phyloP scores from a whole-genome alignment of 495 filamentous ascomycete genomes.

The Podospora pseudocomata region DNA sequence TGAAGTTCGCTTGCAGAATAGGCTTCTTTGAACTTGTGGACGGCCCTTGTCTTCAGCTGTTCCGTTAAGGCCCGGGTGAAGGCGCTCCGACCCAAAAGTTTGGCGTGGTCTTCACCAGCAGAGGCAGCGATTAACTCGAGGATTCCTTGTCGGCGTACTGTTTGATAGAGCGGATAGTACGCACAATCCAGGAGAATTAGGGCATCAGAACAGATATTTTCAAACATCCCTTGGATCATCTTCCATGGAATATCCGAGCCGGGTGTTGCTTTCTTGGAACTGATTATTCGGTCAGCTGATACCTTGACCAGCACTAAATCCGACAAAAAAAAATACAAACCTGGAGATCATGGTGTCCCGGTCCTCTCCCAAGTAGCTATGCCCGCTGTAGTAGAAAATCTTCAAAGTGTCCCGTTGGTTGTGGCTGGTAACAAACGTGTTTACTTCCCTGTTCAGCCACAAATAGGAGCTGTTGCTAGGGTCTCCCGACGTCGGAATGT shows the following conservation, averaged over 20 bases:
- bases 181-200: constrained; percentile 51
- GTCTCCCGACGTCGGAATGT: constrained; percentile 41
- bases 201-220: constrained; percentile 43
- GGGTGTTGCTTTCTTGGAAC: constrained; percentile 41
- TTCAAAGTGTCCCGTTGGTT: constrained; percentile 47
- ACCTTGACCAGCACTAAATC: not conserved
- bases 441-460: constrained; percentile 42
- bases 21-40: constrained; percentile 34
- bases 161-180: constrained; percentile 44
- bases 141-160: constrained; percentile 40
- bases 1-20: constrained; percentile 48
- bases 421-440: constrained; percentile 42
- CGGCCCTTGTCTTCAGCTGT: constrained; percentile 40
- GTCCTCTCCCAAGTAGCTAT: constrained; percentile 44
- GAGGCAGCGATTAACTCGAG: constrained; percentile 49
- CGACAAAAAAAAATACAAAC: constrained; percentile 23
- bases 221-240: constrained; percentile 45
- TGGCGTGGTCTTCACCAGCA: constrained; percentile 43
- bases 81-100: constrained; percentile 37
- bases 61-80: constrained; percentile 44
- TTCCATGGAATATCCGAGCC: constrained; percentile 44
- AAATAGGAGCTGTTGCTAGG: constrained; percentile 40
- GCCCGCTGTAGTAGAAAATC: constrained; percentile 47
- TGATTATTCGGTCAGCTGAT: constrained; percentile 15
- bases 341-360: constrained; percentile 49